Evolutionary conservation across 2,329 filamentous ascomycete genomes (phyloP).

Genomic region (Paramyrothecium sp.): DNA sequence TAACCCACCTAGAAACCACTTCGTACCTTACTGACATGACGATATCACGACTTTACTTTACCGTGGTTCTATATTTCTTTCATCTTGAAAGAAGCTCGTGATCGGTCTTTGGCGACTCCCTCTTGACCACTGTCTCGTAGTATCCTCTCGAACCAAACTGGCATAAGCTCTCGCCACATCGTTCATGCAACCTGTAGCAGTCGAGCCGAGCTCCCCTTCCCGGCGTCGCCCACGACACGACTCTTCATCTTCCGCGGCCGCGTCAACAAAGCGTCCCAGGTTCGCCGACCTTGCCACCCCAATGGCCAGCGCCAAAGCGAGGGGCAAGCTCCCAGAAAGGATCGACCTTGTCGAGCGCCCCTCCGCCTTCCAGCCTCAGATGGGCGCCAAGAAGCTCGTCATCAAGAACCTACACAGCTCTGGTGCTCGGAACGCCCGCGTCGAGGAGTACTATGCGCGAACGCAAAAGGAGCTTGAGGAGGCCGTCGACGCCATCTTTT

Average conservation of each 20-base stretch:
- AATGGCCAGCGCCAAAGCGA: slow-evolving; percentile 35
- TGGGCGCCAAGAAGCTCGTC: slow-evolving; percentile 80
- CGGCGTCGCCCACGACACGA: slow-evolving; percentile 36
- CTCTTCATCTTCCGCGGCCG: slow-evolving; percentile 27
- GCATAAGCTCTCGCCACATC: not conserved
- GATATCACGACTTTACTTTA: slow-evolving; percentile 2
- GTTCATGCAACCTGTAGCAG: slow-evolving; percentile 31
- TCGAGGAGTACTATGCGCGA: slow-evolving; percentile 75
- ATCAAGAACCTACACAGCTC: slow-evolving; percentile 84
- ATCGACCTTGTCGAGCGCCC: slow-evolving; percentile 31
- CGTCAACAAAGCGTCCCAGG: slow-evolving; percentile 29
- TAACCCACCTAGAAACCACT: not conserved
- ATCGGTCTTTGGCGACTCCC: no score
- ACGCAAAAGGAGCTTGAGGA: slow-evolving; percentile 72
- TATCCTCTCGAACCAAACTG: slow-evolving; percentile 4
- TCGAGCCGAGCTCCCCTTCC: slow-evolving; percentile 28
- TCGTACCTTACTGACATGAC: not conserved
- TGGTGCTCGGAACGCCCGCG: slow-evolving; percentile 55
- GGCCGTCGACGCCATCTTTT: slow-evolving; percentile 73
- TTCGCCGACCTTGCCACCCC: slow-evolving; percentile 18
- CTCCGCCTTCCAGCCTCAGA: slow-evolving; percentile 65
- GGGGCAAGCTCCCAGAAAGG: slow-evolving; percentile 37
- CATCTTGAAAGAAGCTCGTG: no score
- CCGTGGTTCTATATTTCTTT: no score
- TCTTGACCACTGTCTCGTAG: slow-evolving; percentile 12